Percentiles rank a stretch among this genome's conserved stretches.
These are phyloP conservation scores for Penicillium odoratum DNA, from an alignment of 495 filamentous ascomycete species.

Conservation along the genomic window DNA sequence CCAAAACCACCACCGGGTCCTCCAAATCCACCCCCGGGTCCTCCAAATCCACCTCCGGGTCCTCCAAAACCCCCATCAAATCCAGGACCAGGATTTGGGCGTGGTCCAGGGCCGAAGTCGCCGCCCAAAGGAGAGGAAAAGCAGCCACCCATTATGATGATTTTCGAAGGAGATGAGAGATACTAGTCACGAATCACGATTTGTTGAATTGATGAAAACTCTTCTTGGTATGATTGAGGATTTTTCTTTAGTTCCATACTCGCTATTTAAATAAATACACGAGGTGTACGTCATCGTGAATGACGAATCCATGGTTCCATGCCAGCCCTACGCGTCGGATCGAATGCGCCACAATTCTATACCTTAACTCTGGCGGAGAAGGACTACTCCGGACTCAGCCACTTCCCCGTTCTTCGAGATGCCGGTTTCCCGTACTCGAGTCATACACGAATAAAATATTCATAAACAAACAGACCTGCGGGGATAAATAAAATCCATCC, in stretches of 20 bases:
- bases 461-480: background rate
- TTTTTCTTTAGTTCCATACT: background rate
- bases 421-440: background rate
- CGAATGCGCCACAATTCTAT: background rate
- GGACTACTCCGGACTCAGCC: background rate
- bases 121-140: background rate
- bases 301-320: background rate
- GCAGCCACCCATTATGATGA: background rate
- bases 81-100: background rate
- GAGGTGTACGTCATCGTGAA: background rate
- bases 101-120: background rate
- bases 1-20: background rate
- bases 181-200: background rate
- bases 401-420: background rate
- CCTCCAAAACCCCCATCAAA: background rate
- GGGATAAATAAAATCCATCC: too few species aligned
- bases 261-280: background rate
- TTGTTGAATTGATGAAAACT: background rate
- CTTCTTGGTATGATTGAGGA: background rate
- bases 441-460: too few species aligned
- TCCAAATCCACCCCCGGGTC: background rate
- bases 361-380: background rate
- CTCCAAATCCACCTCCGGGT: background rate
- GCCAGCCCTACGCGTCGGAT: background rate
- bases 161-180: background rate